Percentiles rank a stretch among this genome's conserved stretches.
Conservation (phyloP, 106 monocot species). For the Narthecium ossifragum region DNA sequence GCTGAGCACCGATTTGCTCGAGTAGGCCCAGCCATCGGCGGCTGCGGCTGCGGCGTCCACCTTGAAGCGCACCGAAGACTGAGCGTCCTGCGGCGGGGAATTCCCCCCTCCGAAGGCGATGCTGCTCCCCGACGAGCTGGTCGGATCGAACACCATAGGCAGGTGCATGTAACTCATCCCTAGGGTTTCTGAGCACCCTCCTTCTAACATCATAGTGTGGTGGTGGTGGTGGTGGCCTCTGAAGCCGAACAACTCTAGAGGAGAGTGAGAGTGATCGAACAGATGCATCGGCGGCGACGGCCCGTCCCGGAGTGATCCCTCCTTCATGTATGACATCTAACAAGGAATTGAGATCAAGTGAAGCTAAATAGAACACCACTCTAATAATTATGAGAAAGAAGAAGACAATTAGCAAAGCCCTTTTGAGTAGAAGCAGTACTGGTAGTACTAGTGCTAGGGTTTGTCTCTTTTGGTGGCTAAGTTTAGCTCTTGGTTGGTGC, state of each 20-base stretch:
- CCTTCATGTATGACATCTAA: neutral
- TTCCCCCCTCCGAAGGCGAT: constrained; percentile 13
- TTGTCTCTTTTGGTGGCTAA: neutral
- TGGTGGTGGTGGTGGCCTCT: constrained; percentile 14
- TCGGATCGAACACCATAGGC: constrained; percentile 31
- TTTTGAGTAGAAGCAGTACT: neutral
- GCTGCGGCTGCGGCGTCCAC: no score
- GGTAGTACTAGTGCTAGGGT: neutral
- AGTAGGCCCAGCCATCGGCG: constrained; percentile 11
- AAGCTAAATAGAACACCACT: neutral
- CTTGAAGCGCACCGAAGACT: constrained; percentile 18
- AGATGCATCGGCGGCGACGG: constrained; percentile 10
- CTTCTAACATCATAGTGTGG: constrained; percentile 5
- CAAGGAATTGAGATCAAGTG: neutral
- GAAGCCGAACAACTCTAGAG: constrained; percentile 22
- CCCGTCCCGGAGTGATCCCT: neutral
- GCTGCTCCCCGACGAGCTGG: constrained; percentile 14
- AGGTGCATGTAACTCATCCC: neutral
- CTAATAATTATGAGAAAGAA: neutral
- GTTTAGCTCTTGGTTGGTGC: no score
- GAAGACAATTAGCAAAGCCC: no score
- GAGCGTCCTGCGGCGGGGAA: constrained; percentile 11
- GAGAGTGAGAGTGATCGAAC: constrained; percentile 27
- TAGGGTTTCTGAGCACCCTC: constrained; percentile 14
- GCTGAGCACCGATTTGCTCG: constrained; percentile 55